These are phyloP conservation scores for Phellinidium pouzarii DNA, from an alignment of 1,284 basidiomycete species.

Conservation along the genomic window DNA sequence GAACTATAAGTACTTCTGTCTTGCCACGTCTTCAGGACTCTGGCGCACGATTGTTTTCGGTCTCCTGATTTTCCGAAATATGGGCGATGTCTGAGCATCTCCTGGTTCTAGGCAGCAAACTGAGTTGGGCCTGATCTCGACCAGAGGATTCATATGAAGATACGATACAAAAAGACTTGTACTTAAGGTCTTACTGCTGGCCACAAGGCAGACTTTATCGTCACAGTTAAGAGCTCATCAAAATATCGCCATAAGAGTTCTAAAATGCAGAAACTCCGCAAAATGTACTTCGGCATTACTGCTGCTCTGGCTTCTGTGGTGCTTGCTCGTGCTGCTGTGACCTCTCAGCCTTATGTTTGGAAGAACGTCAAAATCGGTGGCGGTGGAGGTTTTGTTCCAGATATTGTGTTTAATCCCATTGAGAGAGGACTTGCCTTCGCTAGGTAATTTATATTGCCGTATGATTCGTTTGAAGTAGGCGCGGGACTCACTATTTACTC, in stretches of 20 bases:
- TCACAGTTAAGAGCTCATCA: not conserved
- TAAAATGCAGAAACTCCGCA: not conserved
- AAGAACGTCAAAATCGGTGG: slow-evolving; percentile 56
- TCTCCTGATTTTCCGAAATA: not conserved
- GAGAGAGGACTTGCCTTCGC: slow-evolving; percentile 38
- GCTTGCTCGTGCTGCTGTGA: slow-evolving; percentile 28
- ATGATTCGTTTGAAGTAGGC: not conserved
- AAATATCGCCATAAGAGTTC: not conserved
- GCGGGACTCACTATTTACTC: not conserved
- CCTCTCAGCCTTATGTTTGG: slow-evolving; percentile 51
- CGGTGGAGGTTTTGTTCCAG: slow-evolving; percentile 44
- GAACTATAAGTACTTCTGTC: not conserved
- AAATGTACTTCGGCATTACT: not conserved
- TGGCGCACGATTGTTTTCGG: not conserved
- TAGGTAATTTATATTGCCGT: not conserved
- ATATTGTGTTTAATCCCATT: slow-evolving; percentile 55
- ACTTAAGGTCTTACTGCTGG: not conserved
- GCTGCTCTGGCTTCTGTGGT: not conserved
- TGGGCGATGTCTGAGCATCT: not conserved
- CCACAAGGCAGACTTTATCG: not conserved
- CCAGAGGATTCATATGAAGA: too few relatives aligned
- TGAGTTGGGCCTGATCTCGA: too few relatives aligned
- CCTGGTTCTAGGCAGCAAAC: not conserved
- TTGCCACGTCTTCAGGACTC: not conserved
- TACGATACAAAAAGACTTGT: too few relatives aligned